Percentiles rank a stretch among this genome's conserved stretches.
Conservation (phyloP, 805 yeast genomes). For the Sugiyamaella qingdaonensis region DNA sequence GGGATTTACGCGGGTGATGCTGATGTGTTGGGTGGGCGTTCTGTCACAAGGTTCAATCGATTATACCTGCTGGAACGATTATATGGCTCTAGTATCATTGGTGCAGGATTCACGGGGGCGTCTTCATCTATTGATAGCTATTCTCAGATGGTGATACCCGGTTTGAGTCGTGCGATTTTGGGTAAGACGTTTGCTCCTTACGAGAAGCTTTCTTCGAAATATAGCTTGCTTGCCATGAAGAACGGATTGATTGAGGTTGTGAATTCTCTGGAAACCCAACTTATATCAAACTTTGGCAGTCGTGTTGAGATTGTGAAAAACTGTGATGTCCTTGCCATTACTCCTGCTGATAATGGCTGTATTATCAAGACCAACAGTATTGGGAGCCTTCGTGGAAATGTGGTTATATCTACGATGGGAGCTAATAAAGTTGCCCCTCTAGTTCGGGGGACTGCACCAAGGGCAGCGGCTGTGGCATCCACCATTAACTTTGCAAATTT, state of each 20-base stretch:
- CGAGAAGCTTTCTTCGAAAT: constrained; percentile 5
- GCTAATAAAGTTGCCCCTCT: constrained; percentile 15
- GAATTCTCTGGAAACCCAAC: constrained; percentile 21
- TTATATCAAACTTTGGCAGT: constrained; percentile 12
- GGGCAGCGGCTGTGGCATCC: constrained; percentile 22
- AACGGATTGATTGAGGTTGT: constrained; percentile 30
- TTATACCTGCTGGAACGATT: constrained; percentile 53
- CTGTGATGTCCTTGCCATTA: constrained; percentile 13
- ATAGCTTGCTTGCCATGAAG: constrained; percentile 19
- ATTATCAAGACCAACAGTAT: constrained; percentile 7
- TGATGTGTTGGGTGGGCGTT: constrained; percentile 55
- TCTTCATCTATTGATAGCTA: constrained; percentile 26
- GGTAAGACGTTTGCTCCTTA: constrained; percentile 13
- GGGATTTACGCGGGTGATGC: constrained; percentile 93
- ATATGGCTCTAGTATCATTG: constrained; percentile 49
- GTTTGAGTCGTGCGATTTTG: constrained; percentile 23
- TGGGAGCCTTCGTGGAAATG: not conserved
- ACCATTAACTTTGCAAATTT: constrained; percentile 56
- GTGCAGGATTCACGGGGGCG: constrained; percentile 40
- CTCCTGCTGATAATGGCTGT: constrained; percentile 7
- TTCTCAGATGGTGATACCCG: constrained; percentile 24
- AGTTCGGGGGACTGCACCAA: constrained; percentile 9
- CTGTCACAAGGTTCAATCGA: constrained; percentile 48
- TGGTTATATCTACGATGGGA: constrained; percentile 23
- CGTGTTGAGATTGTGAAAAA: constrained; percentile 24